Conservation (phyloP, 2,329 filamentous ascomycete genomes). For the Dactylellina leptospora region DNA sequence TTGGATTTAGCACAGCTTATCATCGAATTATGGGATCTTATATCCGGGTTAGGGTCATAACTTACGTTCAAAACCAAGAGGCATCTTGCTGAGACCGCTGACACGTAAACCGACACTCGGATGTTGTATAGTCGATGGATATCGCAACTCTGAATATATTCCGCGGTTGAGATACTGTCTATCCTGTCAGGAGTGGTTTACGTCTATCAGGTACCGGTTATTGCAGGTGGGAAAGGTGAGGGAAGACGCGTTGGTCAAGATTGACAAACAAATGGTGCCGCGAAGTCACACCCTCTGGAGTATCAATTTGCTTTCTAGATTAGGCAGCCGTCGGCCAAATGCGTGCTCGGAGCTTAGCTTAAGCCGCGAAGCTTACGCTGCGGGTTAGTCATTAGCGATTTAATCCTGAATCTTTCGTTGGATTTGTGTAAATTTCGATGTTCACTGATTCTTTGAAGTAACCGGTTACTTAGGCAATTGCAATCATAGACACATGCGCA, state of each 20-base stretch:
- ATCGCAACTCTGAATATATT: too few species aligned
- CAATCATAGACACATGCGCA: too few species aligned
- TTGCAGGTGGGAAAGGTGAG: not conserved
- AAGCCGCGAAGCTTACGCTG: too few species aligned
- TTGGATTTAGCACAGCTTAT: not conserved
- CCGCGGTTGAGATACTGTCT: too few species aligned
- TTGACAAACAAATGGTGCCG: constrained; percentile 20
- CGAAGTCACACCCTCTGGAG: constrained; percentile 23
- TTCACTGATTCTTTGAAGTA: too few species aligned
- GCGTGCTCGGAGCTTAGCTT: not conserved
- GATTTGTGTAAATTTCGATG: too few species aligned
- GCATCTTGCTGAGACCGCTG: constrained; percentile 38
- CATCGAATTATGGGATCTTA: not conserved
- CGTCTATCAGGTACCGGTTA: not conserved
- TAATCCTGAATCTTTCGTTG: too few species aligned
- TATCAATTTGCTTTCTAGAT: not conserved
- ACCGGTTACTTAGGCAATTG: not conserved
- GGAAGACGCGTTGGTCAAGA: constrained; percentile 31
- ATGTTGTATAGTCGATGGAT: too few species aligned
- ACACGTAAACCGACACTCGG: not conserved
- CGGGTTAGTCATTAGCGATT: too few species aligned
- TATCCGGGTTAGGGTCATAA: not conserved
- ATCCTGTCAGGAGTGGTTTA: not conserved
- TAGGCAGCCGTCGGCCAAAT: constrained; percentile 37
- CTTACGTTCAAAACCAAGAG: constrained; percentile 56